Evolutionary conservation across 352 stramenopile genomes (phyloP).

Genomic region (Phytopythium cucurbitacearum): DNA sequence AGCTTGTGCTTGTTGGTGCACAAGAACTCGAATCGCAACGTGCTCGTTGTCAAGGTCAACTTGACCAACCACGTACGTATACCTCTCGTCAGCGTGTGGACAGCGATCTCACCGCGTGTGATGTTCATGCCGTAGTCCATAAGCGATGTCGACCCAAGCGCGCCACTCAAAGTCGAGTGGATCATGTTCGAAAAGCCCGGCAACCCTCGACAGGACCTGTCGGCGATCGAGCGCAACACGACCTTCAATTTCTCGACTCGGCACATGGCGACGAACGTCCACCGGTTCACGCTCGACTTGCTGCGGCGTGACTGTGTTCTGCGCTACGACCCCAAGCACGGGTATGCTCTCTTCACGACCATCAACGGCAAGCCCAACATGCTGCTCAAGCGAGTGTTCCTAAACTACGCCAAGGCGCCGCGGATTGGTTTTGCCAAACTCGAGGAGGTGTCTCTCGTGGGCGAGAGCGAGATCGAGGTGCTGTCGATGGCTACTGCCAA

Average conservation of each 20-base stretch:
- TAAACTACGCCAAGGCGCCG: slow-evolving; percentile 31
- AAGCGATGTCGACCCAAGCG: slow-evolving; percentile 22
- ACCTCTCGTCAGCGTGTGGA: background rate
- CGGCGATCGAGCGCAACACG: slow-evolving; percentile 46
- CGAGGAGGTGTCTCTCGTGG: slow-evolving; percentile 32
- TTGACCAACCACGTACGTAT: slow-evolving; percentile 11
- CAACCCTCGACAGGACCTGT: slow-evolving; percentile 50
- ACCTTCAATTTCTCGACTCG: slow-evolving; percentile 44
- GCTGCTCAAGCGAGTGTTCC: slow-evolving; percentile 45
- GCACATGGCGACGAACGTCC: slow-evolving; percentile 38
- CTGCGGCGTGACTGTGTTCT: slow-evolving; percentile 42
- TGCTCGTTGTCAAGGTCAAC: slow-evolving; percentile 45
- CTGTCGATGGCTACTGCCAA: slow-evolving; percentile 2
- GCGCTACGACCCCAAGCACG: slow-evolving; percentile 29
- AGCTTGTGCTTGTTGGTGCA: slow-evolving; percentile 48
- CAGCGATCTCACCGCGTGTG: background rate
- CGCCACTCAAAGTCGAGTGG: slow-evolving; percentile 51
- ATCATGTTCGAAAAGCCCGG: slow-evolving; percentile 65
- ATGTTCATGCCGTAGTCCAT: slow-evolving; percentile 11
- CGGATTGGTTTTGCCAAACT: slow-evolving; percentile 31
- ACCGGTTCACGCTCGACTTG: slow-evolving; percentile 41
- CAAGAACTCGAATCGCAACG: slow-evolving; percentile 60
- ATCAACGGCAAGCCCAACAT: slow-evolving; percentile 55
- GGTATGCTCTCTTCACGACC: slow-evolving; percentile 45
- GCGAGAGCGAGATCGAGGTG: slow-evolving; percentile 31